Conservation (phyloP, 495 filamentous ascomycete species). For the Penicillium ucsense region DNA sequence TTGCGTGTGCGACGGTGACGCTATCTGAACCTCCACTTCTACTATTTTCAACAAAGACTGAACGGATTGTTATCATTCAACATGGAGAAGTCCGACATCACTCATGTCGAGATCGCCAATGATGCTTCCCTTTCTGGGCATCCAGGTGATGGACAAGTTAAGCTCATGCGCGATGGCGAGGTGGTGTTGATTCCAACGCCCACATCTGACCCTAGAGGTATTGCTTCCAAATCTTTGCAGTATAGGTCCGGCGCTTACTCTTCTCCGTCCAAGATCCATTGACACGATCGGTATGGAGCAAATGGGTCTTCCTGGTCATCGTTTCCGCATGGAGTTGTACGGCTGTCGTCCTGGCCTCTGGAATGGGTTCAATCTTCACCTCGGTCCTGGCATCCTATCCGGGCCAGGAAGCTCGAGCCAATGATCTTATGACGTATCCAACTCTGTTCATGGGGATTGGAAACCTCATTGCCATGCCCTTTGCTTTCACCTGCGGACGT, state of each 20-base stretch:
- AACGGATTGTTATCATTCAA: not conserved
- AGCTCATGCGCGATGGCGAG: constrained; percentile 9
- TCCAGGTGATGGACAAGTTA: constrained; percentile 2
- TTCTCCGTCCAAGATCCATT: constrained; percentile 10
- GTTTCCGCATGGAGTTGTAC: constrained; percentile 11
- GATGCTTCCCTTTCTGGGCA: not conserved
- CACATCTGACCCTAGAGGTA: constrained; percentile 17
- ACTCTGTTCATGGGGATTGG: constrained; percentile 23
- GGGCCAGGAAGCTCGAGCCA: constrained; percentile 9
- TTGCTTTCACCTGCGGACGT: constrained; percentile 12
- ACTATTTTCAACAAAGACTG: not conserved
- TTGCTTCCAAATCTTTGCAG: not conserved
- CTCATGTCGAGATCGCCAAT: constrained; percentile 5
- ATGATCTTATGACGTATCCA: constrained; percentile 18
- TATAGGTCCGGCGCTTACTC: constrained; percentile 1
- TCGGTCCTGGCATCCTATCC: constrained; percentile 10
- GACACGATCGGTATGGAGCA: constrained; percentile 14
- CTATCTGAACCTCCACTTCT: not conserved
- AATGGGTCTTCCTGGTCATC: constrained; percentile 13
- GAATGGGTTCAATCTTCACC: constrained; percentile 17
- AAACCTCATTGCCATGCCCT: constrained; percentile 18
- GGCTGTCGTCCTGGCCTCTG: constrained; percentile 13
- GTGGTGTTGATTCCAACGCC: constrained; percentile 17
- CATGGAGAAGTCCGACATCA: constrained; percentile 9
- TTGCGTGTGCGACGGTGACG: not conserved